Conservation (phyloP, 2,329 filamentous ascomycete species). For the Karstenula rhodostoma region DNA sequence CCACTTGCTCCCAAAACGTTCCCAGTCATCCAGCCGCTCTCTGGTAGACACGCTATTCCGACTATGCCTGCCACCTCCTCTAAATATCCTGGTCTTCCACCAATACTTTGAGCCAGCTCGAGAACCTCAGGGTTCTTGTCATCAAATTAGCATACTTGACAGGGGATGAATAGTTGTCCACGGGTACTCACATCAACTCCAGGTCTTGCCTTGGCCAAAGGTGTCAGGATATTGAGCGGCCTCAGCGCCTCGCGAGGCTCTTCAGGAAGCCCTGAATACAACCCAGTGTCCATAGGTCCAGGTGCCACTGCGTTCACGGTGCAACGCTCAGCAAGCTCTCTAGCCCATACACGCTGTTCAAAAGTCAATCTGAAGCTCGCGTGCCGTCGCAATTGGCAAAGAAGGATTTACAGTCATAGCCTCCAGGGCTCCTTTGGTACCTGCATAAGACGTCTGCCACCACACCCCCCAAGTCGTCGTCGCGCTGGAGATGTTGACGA, state of each 20-base stretch:
- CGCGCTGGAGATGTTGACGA: constrained; percentile 66
- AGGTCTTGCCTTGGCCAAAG: constrained; percentile 22
- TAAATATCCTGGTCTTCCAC: constrained; percentile 66
- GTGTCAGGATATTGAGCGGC: constrained; percentile 24
- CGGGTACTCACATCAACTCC: constrained; percentile 40
- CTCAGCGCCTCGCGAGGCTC: constrained; percentile 22
- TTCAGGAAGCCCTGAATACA: constrained; percentile 23
- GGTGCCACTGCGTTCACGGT: constrained; percentile 70
- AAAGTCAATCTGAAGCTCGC: neutral
- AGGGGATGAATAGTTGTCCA: neutral
- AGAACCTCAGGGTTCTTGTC: constrained; percentile 60
- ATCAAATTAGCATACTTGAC: neutral
- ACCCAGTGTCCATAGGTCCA: constrained; percentile 61
- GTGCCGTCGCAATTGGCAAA: neutral
- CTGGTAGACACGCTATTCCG: constrained; percentile 73
- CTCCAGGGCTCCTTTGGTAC: constrained; percentile 70
- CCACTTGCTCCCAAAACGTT: constrained; percentile 80
- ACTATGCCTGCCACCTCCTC: constrained; percentile 76
- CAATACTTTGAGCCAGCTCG: constrained; percentile 59
- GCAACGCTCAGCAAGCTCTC: constrained; percentile 64
- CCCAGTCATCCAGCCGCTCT: constrained; percentile 77
- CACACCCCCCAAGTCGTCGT: constrained; percentile 62
- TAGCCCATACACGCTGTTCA: constrained; percentile 62
- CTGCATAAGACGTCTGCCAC: constrained; percentile 67
- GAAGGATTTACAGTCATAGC: constrained; percentile 59